These are phyloP conservation scores for Chrysopogon serrulatus DNA, from an alignment of 176 grass and related monocot genomes.

Conservation along the genomic window DNA sequence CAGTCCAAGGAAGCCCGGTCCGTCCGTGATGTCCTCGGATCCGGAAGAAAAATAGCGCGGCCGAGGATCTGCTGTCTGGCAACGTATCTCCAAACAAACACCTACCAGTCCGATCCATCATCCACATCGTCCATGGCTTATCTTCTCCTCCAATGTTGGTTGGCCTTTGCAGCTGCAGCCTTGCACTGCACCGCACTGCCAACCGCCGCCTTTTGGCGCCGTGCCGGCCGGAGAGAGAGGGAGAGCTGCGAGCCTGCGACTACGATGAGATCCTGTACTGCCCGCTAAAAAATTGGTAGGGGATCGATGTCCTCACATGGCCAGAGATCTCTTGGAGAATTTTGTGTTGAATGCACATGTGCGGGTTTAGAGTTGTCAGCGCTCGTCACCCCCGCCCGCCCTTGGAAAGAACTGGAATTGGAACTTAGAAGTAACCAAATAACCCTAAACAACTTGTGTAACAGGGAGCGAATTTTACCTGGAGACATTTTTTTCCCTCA, in stretches of 20 bases:
- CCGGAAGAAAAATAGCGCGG: not conserved
- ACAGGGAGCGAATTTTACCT: not conserved
- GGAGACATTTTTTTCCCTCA: not conserved
- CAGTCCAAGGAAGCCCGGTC: not conserved
- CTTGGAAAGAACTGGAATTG: not conserved
- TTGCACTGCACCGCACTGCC: conserved; percentile 3
- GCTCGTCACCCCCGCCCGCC: not conserved
- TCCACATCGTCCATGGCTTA: no score
- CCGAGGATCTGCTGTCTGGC: not conserved
- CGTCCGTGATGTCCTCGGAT: not conserved
- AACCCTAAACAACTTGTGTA: no score
- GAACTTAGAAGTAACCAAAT: not conserved
- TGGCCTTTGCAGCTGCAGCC: not conserved
- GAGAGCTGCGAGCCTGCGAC: not conserved
- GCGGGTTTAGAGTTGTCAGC: not conserved
- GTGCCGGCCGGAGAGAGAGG: not conserved
- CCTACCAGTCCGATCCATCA: not conserved
- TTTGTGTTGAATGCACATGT: not conserved
- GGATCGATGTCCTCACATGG: conserved; percentile 25
- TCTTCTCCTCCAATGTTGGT: not conserved
- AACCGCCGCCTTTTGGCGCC: not conserved
- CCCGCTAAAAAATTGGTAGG: not conserved
- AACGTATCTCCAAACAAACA: conserved; percentile 13
- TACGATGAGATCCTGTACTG: not conserved
- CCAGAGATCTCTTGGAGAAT: not conserved